Evolutionary conservation across 257 asterid genomes (phyloP), one percentile per base, ranked within the genome.

Genomic region (Petrea volubilis): DNA sequence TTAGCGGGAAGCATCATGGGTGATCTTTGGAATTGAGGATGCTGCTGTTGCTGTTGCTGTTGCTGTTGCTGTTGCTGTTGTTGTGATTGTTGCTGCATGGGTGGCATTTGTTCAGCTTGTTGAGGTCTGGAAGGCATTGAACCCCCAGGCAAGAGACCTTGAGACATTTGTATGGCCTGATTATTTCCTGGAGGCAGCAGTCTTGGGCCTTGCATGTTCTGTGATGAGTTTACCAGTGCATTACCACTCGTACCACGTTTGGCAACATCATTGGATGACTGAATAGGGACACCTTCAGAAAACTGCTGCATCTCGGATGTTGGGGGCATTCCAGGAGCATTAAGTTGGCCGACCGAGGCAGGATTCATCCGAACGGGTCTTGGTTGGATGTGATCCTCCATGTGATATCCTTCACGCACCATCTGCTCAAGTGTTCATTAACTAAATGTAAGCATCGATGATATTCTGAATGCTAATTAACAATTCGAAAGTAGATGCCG

Each of bases 11-110:
- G 86, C 96, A 88, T 82, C 83, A 87, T 69, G 8, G 87, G 72
- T 8, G 96, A 86, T 84, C 99, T 85, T 77, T 91, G 97, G 71
- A 86, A 87, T 77, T 88, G 97, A 36, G 88, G 43, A 58, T 82
- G 89, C 53, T 85, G 90, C 72, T 79, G 91, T 71, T 84, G 96
- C 60, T 76, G 87, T 34, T 77, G 83, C 28, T 56, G 87, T n/a
- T 74, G 72, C 72, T 79, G 91, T 71, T 84, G 96, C 60, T 76
- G 87, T 34, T 77, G 83, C 28, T 56, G 87, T n/a, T 74, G 72
- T n/a, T n/a, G n/a, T 57, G 73, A 71, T 18, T 65, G 90, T 66
- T 85, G 92, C 71, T 83, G 92, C 87, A 80, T 68, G 64, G 86
- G 68, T 17, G 87, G 79, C 40, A 83, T 53, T 41, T 80, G 90